A percentile compares a stretch with the other conserved stretches of the same genome.
phyloP scores from a whole-genome alignment of 345 rosid species.

The Microthlaspi erraticum region DNA sequence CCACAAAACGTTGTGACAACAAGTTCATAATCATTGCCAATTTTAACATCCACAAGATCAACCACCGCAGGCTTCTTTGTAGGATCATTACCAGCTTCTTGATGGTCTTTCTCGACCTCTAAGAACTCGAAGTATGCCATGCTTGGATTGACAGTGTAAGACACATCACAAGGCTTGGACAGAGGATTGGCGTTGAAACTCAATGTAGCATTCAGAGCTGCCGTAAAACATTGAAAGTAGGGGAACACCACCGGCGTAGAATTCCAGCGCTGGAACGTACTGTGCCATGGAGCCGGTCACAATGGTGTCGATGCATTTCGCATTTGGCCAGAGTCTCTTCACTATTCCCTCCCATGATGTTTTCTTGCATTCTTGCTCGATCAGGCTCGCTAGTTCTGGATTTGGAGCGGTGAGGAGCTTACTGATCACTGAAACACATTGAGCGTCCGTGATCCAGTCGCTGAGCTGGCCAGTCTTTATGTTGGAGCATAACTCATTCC shows the following conservation, averaged over 20 bases:
- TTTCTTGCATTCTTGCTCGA: conserved; percentile 56
- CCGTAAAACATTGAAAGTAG: conserved; percentile 75
- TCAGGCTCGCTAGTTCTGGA: conserved; percentile 53
- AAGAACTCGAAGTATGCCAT: conserved; percentile 91
- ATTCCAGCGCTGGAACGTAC: conserved; percentile 71
- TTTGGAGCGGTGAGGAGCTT: conserved; percentile 52
- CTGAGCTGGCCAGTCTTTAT: conserved; percentile 65
- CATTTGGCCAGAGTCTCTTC: conserved; percentile 72
- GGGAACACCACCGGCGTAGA: conserved; percentile 79
- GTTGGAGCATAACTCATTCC: conserved; percentile 73
- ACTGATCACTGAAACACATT: conserved; percentile 54
- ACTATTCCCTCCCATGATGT: conserved; percentile 82
- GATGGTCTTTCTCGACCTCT: conserved; percentile 54
- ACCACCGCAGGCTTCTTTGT: neutral
- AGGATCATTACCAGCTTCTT: conserved; percentile 39
- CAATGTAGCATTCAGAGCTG: conserved; percentile 83
- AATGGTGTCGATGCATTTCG: conserved; percentile 78
- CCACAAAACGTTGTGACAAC: conserved; percentile 89
- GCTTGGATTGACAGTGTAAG: conserved; percentile 78
- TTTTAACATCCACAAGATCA: conserved; percentile 65
- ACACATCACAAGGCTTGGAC: conserved; percentile 68
- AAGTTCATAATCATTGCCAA: conserved; percentile 74
- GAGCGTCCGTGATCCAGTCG: conserved; percentile 73
- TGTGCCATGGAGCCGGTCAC: conserved; percentile 94
- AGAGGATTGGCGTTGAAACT: conserved; percentile 68